These are phyloP conservation scores for Trypethelium eluteriae DNA, from an alignment of 495 filamentous ascomycete species.

Conservation along the genomic window DNA sequence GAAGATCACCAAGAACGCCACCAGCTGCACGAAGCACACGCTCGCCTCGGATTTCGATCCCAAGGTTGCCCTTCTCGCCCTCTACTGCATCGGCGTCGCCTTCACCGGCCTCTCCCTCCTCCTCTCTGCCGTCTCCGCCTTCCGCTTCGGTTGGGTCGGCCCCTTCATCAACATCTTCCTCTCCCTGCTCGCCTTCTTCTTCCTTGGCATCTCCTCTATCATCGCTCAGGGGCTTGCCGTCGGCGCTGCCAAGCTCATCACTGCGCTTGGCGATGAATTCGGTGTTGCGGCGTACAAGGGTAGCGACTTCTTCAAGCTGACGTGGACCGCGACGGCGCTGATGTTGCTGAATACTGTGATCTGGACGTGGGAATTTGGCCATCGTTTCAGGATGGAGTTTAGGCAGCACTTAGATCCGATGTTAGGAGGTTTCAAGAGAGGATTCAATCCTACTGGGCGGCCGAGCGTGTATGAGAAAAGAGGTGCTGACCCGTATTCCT, in stretches of 20 bases:
- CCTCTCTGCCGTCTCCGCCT: constrained; percentile 38
- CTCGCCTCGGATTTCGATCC: constrained; percentile 55
- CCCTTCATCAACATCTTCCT: constrained; percentile 42
- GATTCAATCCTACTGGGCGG: neutral
- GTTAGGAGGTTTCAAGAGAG: neutral
- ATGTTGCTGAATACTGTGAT: constrained; percentile 40
- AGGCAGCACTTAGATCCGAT: neutral
- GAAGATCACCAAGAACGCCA: constrained; percentile 45
- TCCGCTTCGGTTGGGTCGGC: constrained; percentile 35
- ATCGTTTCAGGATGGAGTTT: constrained; percentile 18
- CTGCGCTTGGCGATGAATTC: constrained; percentile 49
- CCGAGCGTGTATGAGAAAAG: neutral
- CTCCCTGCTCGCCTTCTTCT: constrained; percentile 40
- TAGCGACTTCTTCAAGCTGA: constrained; percentile 50
- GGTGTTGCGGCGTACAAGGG: constrained; percentile 49
- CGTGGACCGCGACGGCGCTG: constrained; percentile 50
- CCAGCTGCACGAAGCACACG: constrained; percentile 53
- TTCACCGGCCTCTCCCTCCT: constrained; percentile 52
- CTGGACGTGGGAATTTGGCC: constrained; percentile 35
- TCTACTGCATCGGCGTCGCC: constrained; percentile 57
- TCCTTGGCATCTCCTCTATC: constrained; percentile 53
- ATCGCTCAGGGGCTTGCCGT: constrained; percentile 54
- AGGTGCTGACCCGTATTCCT: too few species aligned
- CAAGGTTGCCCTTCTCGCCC: constrained; percentile 47
- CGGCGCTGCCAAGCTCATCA: constrained; percentile 50